Conservation (phyloP, 176 grass and related monocot species). For the Musa troglodytarum region DNA sequence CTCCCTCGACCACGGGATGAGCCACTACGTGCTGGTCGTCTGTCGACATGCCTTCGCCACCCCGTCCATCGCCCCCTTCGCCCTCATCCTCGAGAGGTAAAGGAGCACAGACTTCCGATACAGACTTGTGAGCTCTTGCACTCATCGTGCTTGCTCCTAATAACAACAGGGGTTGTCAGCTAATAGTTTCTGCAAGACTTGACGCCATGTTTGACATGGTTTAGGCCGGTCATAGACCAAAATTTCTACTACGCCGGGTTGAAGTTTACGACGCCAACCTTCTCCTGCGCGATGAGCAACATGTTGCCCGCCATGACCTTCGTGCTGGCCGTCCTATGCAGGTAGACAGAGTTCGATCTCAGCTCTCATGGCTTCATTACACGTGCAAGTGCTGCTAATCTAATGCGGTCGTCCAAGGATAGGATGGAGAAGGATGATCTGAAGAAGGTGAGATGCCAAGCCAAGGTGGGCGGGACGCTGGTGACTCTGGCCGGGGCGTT, state of each 20-base stretch:
- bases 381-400: too few relatives aligned
- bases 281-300: not conserved
- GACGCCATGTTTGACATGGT: too few relatives aligned
- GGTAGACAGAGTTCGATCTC: not conserved
- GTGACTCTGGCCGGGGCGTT: slow-evolving; percentile 24
- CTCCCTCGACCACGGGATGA: slow-evolving; percentile 51
- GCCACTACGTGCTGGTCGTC: slow-evolving; percentile 59
- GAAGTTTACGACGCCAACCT: not conserved
- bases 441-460: slow-evolving; percentile 21
- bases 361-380: too few relatives aligned
- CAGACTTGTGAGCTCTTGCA: not conserved
- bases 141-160: not conserved
- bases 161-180: not conserved
- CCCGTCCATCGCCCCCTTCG: slow-evolving; percentile 41
- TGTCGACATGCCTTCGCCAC: slow-evolving; percentile 52
- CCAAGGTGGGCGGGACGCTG: slow-evolving; percentile 26
- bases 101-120: too few relatives aligned
- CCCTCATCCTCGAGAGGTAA: slow-evolving; percentile 50
- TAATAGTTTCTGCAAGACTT: too few relatives aligned
- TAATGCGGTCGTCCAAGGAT: not conserved
- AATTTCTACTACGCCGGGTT: not conserved
- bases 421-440: slow-evolving; percentile 30
- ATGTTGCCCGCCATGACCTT: slow-evolving; percentile 6
- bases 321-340: not conserved
- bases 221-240: not conserved